Evolutionary conservation across 228 moss, liverwort and hornwort species (phyloP).

Genomic region (Sphagnum magellanicum): DNA sequence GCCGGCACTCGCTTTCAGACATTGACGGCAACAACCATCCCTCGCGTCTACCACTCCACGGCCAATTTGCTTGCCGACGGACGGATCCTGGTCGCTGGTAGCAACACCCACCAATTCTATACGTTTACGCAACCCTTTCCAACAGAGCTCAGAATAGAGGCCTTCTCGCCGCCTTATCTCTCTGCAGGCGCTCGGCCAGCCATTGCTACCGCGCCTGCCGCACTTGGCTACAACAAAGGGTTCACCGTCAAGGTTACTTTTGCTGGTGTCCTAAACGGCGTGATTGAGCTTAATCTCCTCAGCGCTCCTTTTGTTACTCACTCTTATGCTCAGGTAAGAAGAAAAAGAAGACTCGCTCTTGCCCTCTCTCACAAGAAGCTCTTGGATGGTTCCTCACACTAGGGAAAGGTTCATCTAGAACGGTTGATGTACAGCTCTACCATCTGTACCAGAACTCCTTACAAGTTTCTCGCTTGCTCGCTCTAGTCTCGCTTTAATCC

Average conservation of each 20-base stretch:
- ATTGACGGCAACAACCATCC: constrained; percentile 22
- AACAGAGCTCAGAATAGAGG: constrained; percentile 66
- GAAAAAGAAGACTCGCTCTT: too few species aligned
- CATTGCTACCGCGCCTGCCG: constrained; percentile 9
- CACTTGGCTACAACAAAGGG: constrained; percentile 19
- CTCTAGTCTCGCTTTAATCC: too few species aligned
- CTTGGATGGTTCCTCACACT: too few species aligned
- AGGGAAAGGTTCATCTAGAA: too few species aligned
- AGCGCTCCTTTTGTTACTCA: constrained; percentile 54
- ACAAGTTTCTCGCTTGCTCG: too few species aligned
- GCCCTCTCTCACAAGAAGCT: too few species aligned
- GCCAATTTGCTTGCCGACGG: constrained; percentile 66
- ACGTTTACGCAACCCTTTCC: constrained; percentile 39
- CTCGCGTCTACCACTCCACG: constrained; percentile 71
- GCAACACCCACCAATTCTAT: constrained; percentile 49
- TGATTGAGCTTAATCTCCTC: constrained; percentile 37
- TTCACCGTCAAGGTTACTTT: constrained; percentile 16
- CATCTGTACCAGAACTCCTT: too few species aligned
- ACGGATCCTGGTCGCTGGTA: constrained; percentile 58
- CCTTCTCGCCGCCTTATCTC: constrained; percentile 60
- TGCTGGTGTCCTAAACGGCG: constrained; percentile 5
- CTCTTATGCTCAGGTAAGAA: constrained; percentile 28
- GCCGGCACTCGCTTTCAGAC: constrained; percentile 19
- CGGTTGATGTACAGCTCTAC: too few species aligned
- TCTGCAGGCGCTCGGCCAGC: constrained; percentile 9